phyloP scores from a whole-genome alignment of 2,329 filamentous ascomycete species.

The Talaromyces rugulosus region DNA sequence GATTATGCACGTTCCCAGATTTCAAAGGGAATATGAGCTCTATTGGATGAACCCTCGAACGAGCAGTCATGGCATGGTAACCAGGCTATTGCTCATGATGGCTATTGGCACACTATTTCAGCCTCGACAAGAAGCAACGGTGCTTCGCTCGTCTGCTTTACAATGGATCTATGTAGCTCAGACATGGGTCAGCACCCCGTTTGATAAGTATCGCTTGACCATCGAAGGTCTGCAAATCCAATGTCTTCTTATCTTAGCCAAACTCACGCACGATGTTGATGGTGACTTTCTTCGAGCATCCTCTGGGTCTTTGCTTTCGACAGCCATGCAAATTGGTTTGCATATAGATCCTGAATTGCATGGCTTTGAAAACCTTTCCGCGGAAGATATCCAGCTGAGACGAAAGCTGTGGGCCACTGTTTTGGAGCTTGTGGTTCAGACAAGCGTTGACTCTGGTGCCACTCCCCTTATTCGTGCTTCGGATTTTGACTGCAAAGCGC shows the following conservation, averaged over 20 bases:
- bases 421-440: conserved; percentile 8
- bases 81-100: conserved; percentile 8
- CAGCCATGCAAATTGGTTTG: conserved; percentile 37
- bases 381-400: conserved; percentile 4
- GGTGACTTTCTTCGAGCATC: conserved; percentile 36
- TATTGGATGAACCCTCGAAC: conserved; percentile 35
- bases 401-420: conserved; percentile 9
- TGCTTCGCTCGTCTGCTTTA: conserved; percentile 37
- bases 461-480: conserved; percentile 1
- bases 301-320: conserved; percentile 33
- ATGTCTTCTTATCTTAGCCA: conserved; percentile 35
- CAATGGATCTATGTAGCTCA: conserved; percentile 57
- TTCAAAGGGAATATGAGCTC: conserved; percentile 48
- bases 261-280: conserved; percentile 30
- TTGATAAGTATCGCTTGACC: conserved; percentile 50
- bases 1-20: conserved; percentile 51
- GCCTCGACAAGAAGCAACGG: not conserved
- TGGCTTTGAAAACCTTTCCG: not conserved
- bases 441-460: conserved; percentile 4
- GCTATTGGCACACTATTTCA: conserved; percentile 4
- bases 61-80: not conserved
- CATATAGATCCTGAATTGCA: conserved; percentile 33
- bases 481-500: conserved; percentile 7
- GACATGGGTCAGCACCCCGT: conserved; percentile 51
- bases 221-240: conserved; percentile 49